Evolutionary conservation across 139 green algal genomes (phyloP).

Genomic region (Tetraselmis chui): DNA sequence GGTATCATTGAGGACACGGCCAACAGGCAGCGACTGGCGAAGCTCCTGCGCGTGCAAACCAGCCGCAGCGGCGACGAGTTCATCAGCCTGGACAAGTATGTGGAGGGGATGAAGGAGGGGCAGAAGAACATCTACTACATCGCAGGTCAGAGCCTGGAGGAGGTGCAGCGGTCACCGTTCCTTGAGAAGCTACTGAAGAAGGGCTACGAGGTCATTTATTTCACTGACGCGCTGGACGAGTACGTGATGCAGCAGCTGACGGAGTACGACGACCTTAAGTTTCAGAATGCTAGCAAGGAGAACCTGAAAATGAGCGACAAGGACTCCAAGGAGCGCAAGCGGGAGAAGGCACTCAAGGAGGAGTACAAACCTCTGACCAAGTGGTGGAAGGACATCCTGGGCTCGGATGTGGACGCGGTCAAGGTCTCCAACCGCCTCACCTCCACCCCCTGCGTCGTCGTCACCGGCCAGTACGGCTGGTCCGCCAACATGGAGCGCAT

Average conservation of each 20-base stretch:
- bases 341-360: slow-evolving; percentile 73
- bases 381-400: slow-evolving; percentile 92
- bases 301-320: slow-evolving; percentile 87
- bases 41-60: slow-evolving; percentile 60
- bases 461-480: slow-evolving; percentile 81
- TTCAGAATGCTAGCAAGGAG: slow-evolving; percentile 90
- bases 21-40: slow-evolving; percentile 72
- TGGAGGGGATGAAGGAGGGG: slow-evolving; percentile 82
- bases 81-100: slow-evolving; percentile 81
- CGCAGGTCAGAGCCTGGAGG: slow-evolving; percentile 58
- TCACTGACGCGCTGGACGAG: slow-evolving; percentile 96
- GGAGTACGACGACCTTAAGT: slow-evolving; percentile 92
- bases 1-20: slow-evolving; percentile 91
- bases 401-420: background rate
- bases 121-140: slow-evolving; percentile 98
- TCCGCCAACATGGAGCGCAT: slow-evolving; percentile 97
- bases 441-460: slow-evolving; percentile 84
- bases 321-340: slow-evolving; percentile 73
- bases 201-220: slow-evolving; percentile 86
- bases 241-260: slow-evolving; percentile 89
- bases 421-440: slow-evolving; percentile 76
- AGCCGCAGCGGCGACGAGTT: slow-evolving; percentile 73
- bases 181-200: slow-evolving; percentile 57
- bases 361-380: slow-evolving; percentile 79
- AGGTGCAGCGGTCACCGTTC: slow-evolving; percentile 72